Evolutionary conservation across 164 flowering plant species (phyloP).

Genomic region (Protea cynaroides): DNA sequence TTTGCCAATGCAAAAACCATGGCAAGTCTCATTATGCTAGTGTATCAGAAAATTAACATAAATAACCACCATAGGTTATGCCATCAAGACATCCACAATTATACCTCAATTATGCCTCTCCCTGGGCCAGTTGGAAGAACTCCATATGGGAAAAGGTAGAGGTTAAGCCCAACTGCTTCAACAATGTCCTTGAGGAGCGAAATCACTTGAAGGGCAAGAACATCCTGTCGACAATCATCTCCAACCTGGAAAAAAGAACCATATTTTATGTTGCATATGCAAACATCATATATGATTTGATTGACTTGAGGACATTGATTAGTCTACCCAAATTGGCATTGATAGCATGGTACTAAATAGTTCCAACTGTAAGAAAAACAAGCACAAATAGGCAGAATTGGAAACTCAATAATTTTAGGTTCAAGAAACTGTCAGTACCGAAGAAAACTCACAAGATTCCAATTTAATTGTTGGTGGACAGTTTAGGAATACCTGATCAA

Average conservation of each 20-base stretch:
- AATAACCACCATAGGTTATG: too few relatives aligned
- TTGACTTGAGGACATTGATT: too few relatives aligned
- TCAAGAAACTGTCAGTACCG: too few relatives aligned
- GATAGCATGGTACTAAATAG: neutral
- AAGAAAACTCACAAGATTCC: neutral
- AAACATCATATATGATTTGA: neutral
- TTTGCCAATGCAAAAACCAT: too few relatives aligned
- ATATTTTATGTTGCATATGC: neutral
- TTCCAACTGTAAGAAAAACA: neutral
- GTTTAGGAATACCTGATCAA: neutral
- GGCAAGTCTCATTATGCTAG: constrained; percentile 1
- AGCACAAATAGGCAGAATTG: too few relatives aligned
- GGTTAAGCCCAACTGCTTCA: constrained; percentile 81
- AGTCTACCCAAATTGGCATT: neutral
- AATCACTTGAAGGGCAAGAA: constrained; percentile 97
- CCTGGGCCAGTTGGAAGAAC: constrained; percentile 98
- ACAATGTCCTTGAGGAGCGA: constrained; percentile 88
- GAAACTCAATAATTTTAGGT: too few relatives aligned
- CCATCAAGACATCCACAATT: too few relatives aligned
- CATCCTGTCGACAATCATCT: constrained; percentile 99
- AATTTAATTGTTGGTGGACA: neutral
- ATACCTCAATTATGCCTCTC: constrained; percentile 96
- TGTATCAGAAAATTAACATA: too few relatives aligned
- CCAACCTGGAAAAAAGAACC: constrained; percentile 56
- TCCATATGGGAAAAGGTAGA: constrained; percentile 92